Evolutionary conservation across 2,329 filamentous ascomycete genomes (phyloP), one percentile per base, ranked within the genome.

Genomic region (Camillea tinctor): DNA sequence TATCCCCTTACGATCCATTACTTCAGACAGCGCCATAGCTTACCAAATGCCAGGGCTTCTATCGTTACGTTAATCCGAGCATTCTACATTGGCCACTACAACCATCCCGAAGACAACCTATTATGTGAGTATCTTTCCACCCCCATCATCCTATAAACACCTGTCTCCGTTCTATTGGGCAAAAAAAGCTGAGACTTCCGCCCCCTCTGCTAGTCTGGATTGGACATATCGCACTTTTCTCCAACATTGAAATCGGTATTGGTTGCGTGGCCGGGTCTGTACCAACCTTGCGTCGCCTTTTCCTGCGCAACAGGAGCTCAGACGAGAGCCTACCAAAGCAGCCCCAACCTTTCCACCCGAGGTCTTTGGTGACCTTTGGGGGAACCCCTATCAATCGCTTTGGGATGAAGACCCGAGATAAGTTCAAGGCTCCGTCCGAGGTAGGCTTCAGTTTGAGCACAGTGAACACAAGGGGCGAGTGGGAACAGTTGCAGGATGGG

Each of bases 11-110:
- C 26, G 26, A 30, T 6, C 6, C 26, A 30, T 52, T 3, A 8
- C 23, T 3, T 19, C 8, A 52, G 11, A 19, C 22, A 30, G 50
- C 2, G n/a, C 44, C 40, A 48, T 51, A 22, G 26, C 26, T 30
- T 30, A 54, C 52, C 30, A 53, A 6, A 21, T 9, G 30, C 36
- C 21, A 71, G 69, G 20, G 67, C 67, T 6, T 68, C 63, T 3
- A 58, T 69, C 20, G 64, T 66, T 8, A 69, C 67, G 20, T 66
- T 69, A 56, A 61, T 64, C 50, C 61, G 67, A 9, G 64, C 66
- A 9, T 66, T 66, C n/a, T 67, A 62, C 26, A 68, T 69, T 40
- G 53, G 60, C 30, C 60, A 60, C 30, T 69, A 69, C 56, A 63
- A 58, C 20, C 61, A 57, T 9, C 67, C 67, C 13, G 24, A 24